Evolutionary conservation across 2,329 filamentous ascomycete genomes (phyloP), one percentile per base, ranked within the genome.

Genomic region (Sclerotinia nivalis): DNA sequence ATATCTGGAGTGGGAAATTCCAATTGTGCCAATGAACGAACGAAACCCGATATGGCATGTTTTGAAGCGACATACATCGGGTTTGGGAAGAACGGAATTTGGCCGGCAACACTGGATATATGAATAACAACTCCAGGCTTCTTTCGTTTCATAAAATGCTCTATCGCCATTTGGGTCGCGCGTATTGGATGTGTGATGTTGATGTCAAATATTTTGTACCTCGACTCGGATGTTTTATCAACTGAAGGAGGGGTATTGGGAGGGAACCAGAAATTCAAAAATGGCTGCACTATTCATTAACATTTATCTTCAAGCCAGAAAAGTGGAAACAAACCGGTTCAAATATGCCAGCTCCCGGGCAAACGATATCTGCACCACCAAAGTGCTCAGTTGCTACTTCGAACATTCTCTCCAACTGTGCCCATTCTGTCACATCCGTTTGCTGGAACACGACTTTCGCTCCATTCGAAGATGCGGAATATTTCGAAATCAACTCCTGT

Each of bases 141-240:
- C 59, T 73, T 75, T 28, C 75, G 58, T 72, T 76, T 34, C n/a
- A 84, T 76, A 75, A 85, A 85, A 73, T 84, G 81, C 4, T 80
- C 78, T 56, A 86, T 82, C 6, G 84, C 83, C 25, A 86, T 77
- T 71, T 85, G 84, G 1, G 83, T 85, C 13, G 81, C 79, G 56
- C 84, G 83, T 73, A 85, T 85, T 0, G 84, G 84, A 73, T 86
- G 84, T 0, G 82, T 83, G 64, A 86, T 70, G 71, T 85, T 85
- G 76, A 86, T 84, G 70, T 85, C 84, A 28, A 86, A 62, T 62
- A 79, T 55, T 40, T 80, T 80, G 72, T 85, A 85, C 68, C 82
- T 78, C 34, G 80, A 81, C 6, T 80, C 77, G 49, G 77, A 71
- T 0, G 74, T 77, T 12, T 78, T 73, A 72, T 86, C 83, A 55